Percentiles rank a stretch among this genome's conserved stretches.
These are phyloP conservation scores for Suillus tomentosus DNA, from an alignment of 768 basidiomycete genomes.

Conservation along the genomic window DNA sequence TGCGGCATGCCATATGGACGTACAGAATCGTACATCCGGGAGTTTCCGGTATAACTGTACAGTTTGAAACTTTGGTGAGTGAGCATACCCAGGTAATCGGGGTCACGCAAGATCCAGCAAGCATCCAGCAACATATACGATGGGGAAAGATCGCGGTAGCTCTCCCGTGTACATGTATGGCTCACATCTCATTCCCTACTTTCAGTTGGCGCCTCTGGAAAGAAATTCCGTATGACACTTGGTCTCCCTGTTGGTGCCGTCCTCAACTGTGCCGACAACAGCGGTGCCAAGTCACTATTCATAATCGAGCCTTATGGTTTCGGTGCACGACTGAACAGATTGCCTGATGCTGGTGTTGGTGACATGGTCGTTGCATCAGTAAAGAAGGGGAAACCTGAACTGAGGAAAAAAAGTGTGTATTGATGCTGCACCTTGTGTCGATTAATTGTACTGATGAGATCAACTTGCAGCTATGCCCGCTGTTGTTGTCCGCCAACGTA, in stretches of 20 bases:
- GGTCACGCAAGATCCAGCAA: constrained; percentile 2
- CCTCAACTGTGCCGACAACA: constrained; percentile 98
- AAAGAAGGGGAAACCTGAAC: constrained; percentile 99
- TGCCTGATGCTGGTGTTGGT: constrained; percentile 93
- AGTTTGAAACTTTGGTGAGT: constrained; percentile 9
- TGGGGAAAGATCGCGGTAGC: constrained; percentile 9
- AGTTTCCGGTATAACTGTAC: neutral
- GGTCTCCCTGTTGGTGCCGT: constrained; percentile 95
- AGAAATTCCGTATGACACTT: constrained; percentile 94
- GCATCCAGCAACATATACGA: constrained; percentile 5
- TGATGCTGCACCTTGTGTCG: neutral
- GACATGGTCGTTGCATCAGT: constrained; percentile 97
- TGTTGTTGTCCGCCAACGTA: constrained; percentile 96
- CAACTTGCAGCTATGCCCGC: constrained; percentile 83
- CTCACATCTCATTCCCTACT: constrained; percentile 6
- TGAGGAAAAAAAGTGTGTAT: constrained; percentile 96
- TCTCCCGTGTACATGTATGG: constrained; percentile 2
- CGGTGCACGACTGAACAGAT: constrained; percentile 95
- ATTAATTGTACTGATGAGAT: constrained; percentile 12
- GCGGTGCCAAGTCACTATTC: constrained; percentile 94
- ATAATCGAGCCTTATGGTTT: constrained; percentile 95
- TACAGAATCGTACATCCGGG: neutral
- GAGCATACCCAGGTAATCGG: neutral
- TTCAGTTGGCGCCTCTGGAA: constrained; percentile 72
- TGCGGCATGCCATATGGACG: no score